phyloP scores from a whole-genome alignment of 2,329 filamentous ascomycete species.

The Calonectria montana region DNA sequence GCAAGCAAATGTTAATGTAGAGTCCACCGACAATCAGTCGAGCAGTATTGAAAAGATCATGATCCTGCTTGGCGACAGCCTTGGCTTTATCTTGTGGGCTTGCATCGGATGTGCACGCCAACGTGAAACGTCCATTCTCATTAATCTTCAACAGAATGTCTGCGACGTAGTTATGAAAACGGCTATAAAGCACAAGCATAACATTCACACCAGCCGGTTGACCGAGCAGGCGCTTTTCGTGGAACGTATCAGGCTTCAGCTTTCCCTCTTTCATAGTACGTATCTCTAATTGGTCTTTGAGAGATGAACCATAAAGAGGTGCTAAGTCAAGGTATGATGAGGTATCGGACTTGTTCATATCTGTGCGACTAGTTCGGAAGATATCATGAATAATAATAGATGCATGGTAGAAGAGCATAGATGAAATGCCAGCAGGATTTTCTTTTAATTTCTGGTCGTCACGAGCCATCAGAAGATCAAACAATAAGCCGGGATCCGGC shows the following conservation, averaged over 20 bases:
- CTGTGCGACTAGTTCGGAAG: slow-evolving; percentile 61
- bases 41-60: slow-evolving; percentile 68
- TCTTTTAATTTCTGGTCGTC: slow-evolving; percentile 62
- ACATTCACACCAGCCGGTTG: slow-evolving; percentile 77
- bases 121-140: slow-evolving; percentile 69
- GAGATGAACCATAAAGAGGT: slow-evolving; percentile 77
- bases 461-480: slow-evolving; percentile 75
- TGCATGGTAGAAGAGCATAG: slow-evolving; percentile 80
- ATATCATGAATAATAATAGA: slow-evolving; percentile 64
- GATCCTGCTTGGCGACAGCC: slow-evolving; percentile 56
- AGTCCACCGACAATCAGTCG: slow-evolving; percentile 64
- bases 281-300: slow-evolving; percentile 71
- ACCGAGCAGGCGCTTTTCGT: slow-evolving; percentile 71
- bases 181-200: slow-evolving; percentile 75
- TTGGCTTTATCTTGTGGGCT: slow-evolving; percentile 43
- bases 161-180: slow-evolving; percentile 77
- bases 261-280: slow-evolving; percentile 74
- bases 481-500: slow-evolving; percentile 74
- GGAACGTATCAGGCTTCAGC: slow-evolving; percentile 78
- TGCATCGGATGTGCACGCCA: slow-evolving; percentile 21
- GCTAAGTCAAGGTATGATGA: slow-evolving; percentile 81
- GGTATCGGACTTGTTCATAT: slow-evolving; percentile 73
- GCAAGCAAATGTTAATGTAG: slow-evolving; percentile 66
- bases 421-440: slow-evolving; percentile 79
- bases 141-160: slow-evolving; percentile 74